Evolutionary conservation across 371 early-diverging fungal genomes (phyloP), one percentile per base, ranked within the genome.

Genomic region (Mucor piriformis): DNA sequence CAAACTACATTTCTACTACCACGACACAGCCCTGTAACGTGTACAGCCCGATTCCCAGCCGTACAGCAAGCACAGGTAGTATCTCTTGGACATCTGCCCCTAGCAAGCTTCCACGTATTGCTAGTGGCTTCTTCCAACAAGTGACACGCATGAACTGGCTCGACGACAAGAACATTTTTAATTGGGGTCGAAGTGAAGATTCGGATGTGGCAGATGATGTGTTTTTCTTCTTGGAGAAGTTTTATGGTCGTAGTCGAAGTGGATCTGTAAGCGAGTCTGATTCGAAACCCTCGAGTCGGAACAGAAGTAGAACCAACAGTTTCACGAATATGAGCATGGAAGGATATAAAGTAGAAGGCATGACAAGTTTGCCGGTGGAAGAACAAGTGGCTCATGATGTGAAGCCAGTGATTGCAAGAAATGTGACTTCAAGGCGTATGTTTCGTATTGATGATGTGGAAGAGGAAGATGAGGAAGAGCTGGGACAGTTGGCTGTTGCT

Each of bases 161-260:
- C 51, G 77, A 77, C 49, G 84, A 84, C 56, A 81, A 74, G 34
- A 66, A 63, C 18, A 73, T 83, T 1, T 86, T 84, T 48, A 82
- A 77, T n/a, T 85, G 83, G 85, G 77, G 74, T 48, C 60, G 78
- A 11, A 55, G 66, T 1, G 75, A 74, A n/a, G 83, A 79, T 23
- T 74, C 79, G 13, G 83, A 85, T 61, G 23, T 56, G n/a, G 65
- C 73, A 3, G 85, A 85, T n/a, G 85, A 83, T 53, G 79, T 75
- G 1, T 73, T 74, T 33, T 83, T 70, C 60, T 82, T 80, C 67
- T 54, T 81, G 38, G 81, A 83, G 29, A 68, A 69, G 27, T 60
- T 64, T 21, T 62, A 73, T 35, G 70, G 67, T 33, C 69, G 69
- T 18, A 69, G 69, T 25, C 53, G 68, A 15, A 70, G 71, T 50